Evolutionary conservation across 257 asterid genomes (phyloP).

Genomic region (Przewalskia tangutica): DNA sequence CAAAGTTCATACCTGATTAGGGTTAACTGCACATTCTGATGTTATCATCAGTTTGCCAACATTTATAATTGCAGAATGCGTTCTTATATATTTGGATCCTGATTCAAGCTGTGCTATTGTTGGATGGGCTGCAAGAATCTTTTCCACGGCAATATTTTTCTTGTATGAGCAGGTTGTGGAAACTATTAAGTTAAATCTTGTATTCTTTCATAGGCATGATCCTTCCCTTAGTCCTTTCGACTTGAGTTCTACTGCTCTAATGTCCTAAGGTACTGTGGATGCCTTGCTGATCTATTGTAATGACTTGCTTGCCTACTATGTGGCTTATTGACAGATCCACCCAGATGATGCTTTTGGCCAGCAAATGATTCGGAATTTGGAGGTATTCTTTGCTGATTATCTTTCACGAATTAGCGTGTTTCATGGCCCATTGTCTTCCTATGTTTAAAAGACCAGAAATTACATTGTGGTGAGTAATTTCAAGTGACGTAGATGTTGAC

Average conservation of each 20-base stretch:
- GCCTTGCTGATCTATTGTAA: neutral
- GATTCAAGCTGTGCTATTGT: conserved; percentile 74
- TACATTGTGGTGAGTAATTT: neutral
- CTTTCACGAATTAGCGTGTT: neutral
- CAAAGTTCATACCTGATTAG: neutral
- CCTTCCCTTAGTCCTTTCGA: conserved; percentile 4
- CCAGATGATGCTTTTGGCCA: conserved; percentile 98
- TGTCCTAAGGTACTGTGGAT: neutral
- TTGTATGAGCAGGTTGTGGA: conserved; percentile 85
- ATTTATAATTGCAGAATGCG: conserved; percentile 99
- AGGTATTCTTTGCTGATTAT: conserved; percentile 39
- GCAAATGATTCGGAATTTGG: conserved; percentile 94
- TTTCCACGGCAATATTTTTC: conserved; percentile 83
- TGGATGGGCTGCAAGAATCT: conserved; percentile 83
- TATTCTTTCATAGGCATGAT: conserved; percentile 1
- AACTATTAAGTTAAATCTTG: conserved; percentile 8
- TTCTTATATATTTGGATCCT: conserved; percentile 87
- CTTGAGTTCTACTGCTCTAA: neutral
- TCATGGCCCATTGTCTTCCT: neutral
- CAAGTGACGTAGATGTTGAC: neutral
- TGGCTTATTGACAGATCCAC: conserved; percentile 50
- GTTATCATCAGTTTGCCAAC: conserved; percentile 94
- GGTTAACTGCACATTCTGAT: conserved; percentile 37
- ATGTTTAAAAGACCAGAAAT: neutral
- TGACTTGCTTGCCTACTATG: neutral